Evolutionary conservation across 768 basidiomycete species (phyloP), one percentile per base, ranked within the genome.

Genomic region (Calocybe cyanea): DNA sequence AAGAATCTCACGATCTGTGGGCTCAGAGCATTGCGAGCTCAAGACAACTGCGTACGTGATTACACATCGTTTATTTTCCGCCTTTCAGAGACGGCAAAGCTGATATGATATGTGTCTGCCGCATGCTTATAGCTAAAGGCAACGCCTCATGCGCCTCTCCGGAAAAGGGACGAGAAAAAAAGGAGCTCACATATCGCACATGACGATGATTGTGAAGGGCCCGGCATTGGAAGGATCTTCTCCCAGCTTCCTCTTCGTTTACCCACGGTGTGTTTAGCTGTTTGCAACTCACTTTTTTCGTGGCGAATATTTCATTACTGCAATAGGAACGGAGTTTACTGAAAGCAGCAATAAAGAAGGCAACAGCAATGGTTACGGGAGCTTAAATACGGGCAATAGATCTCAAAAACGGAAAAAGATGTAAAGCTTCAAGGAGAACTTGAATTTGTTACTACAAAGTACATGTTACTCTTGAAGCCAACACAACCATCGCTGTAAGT

Each of bases 1-100:
- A 71, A 66, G 57, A 59, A 60, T n/a, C 51, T 43, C 11, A 66
- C 67, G 13, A 69, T 77, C 8, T 78, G 77, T 51, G 67, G 68
- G 39, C 56, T 75, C 47, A 58, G 74, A 21, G 67, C 69, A 2
- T 56, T 72, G 55, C 59, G 75, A 25, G 57, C 70, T 4, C 63
- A 74, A 49, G 56, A 73, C 49, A 71, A 70, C 41, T 75, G 73
- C 51, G 72, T 73, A 55, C 25, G 66, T 50, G 14, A 1, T 10
- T 15, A 19, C 38, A 3, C 3, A 10, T 6, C 13, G 13, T 8
- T 24, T 6, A 21, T 11, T 19, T 14, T 14, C 11, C 38, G 11
- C 5, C 9, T 37, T 19, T 5, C 9, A 2, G n/a, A 13, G 34
- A 35, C 31, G n/a, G 31, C 11, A 19, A 24, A 17, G 19, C 5